phyloP scores from a whole-genome alignment of 108 stramenopile genomes.

The Skeletonema menzelii region DNA sequence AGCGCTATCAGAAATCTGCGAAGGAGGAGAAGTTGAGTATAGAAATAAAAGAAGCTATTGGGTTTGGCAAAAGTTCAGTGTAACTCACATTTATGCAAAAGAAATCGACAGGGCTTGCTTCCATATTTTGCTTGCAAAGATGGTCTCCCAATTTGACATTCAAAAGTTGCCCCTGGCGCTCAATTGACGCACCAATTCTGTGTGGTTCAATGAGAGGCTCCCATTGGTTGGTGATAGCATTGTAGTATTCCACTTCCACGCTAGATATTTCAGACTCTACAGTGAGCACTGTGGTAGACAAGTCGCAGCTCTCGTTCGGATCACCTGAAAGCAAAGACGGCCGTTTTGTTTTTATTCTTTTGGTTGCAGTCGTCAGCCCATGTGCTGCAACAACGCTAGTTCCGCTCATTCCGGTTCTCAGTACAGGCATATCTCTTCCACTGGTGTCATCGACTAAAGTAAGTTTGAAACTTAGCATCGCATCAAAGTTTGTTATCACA shows the following conservation, averaged over 20 bases:
- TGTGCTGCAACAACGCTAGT: constrained; percentile 41
- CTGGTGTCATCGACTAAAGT: constrained; percentile 69
- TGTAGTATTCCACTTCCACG: constrained; percentile 59
- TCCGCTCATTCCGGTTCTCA: constrained; percentile 41
- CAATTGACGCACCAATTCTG: constrained; percentile 37
- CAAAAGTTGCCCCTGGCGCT: constrained; percentile 30
- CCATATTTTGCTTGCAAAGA: neutral
- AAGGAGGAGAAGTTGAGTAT: neutral
- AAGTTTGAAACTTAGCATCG: constrained; percentile 40
- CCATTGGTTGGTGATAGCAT: constrained; percentile 57
- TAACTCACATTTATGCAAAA: constrained; percentile 11
- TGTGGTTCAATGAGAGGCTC: constrained; percentile 67
- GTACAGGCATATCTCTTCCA: constrained; percentile 70
- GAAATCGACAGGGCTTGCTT: neutral
- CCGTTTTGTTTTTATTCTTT: constrained; percentile 22
- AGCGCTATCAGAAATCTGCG: constrained; percentile 18
- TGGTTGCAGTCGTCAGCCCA: constrained; percentile 50
- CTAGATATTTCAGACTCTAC: constrained; percentile 8
- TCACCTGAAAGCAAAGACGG: constrained; percentile 27
- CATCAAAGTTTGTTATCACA: constrained; percentile 39
- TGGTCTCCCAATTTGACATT: constrained; percentile 1
- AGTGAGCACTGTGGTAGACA: neutral
- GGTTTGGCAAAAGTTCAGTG: neutral
- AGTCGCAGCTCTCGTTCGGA: neutral
- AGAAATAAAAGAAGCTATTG: neutral